Evolutionary conservation across 495 filamentous ascomycete genomes (phyloP), one percentile per base, ranked within the genome.

Genomic region (Hyaloscypha variabilis): DNA sequence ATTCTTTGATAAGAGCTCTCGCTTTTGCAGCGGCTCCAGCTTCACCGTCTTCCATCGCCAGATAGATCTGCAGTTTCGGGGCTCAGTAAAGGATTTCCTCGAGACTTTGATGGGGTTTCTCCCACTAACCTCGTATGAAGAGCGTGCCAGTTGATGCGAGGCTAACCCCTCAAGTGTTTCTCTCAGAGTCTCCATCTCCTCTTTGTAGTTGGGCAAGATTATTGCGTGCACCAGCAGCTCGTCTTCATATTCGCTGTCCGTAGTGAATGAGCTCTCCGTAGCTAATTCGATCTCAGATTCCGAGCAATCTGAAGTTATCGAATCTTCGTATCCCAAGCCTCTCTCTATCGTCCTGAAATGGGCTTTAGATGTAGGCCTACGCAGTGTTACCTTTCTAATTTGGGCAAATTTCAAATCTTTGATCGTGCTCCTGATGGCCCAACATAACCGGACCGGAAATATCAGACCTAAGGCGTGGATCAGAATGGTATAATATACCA

Each of bases 31-130:
- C 75, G 14, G 79, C 78, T 29, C 81, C 76, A 53, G 67, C 68
- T 71, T 90, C 87, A 56, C 87, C 82, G 56, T 84, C 75, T 67
- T 90, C 88, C 87, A 90, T 89, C n/a, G 87, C 88, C n/a, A 90
- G 79, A 71, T 85, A 88, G 54, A 90, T 76, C 87, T 90, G 25
- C 60, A 11, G n/a, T n/a, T n/a, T n/a, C 29, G 5, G 23, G 19
- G 21, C 26, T 52, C 10, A 28, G 11, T 39, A 34, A 42, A n/a
- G 17, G 19, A 34, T 25, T 14, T 13, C 10, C n/a, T 31, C 28
- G 28, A 36, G 31, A 5, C 34, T 25, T 6, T 26, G 39, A n/a
- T 19, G 6, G 19, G 23, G 14, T 17, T 21, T 42, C 26, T 62
- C 31, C 23, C 21, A n/a, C 85, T 78, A 75, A 89, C 88, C 77